Conservation (phyloP, 23 red algal species). For the Pyropia haitanensis region DNA sequence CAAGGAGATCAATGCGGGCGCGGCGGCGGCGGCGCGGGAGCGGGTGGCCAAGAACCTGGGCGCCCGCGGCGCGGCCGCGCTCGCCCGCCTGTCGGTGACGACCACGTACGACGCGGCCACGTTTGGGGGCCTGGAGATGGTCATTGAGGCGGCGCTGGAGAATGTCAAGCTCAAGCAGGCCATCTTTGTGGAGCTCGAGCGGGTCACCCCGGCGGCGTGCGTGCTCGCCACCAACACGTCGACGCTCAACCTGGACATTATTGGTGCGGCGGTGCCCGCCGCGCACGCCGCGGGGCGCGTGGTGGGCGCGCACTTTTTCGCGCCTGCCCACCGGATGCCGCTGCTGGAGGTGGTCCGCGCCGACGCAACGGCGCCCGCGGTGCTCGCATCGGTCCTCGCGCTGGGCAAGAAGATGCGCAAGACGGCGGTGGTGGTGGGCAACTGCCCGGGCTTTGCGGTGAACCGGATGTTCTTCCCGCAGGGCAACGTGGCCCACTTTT, state of each 20-base stretch:
- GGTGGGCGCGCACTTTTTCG: slow-evolving; percentile 95
- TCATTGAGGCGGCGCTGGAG: slow-evolving; percentile 94
- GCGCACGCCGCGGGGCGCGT: slow-evolving; percentile 72
- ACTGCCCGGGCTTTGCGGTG: slow-evolving; percentile 96
- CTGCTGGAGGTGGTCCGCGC: slow-evolving; percentile 88
- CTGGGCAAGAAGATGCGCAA: slow-evolving; percentile 87
- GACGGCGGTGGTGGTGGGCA: slow-evolving; percentile 89
- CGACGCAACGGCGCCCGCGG: slow-evolving; percentile 43
- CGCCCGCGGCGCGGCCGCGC: not conserved
- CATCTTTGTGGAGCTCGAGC: slow-evolving; percentile 68
- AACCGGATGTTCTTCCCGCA: slow-evolving; percentile 99
- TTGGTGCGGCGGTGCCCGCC: slow-evolving; percentile 57
- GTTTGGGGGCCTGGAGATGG: slow-evolving; percentile 73
- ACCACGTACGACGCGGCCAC: slow-evolving; percentile 21
- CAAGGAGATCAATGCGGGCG: slow-evolving; percentile 81
- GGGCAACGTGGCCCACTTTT: slow-evolving; percentile 71
- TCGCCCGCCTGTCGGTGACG: slow-evolving; percentile 30
- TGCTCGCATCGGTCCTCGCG: slow-evolving; percentile 61
- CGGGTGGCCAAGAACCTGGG: slow-evolving; percentile 79
- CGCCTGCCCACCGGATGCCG: slow-evolving; percentile 93
- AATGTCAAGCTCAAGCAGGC: slow-evolving; percentile 78
- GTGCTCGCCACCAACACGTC: slow-evolving; percentile 95
- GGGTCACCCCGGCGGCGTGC: slow-evolving; percentile 48
- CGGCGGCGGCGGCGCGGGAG: slow-evolving; percentile 34
- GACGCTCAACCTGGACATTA: slow-evolving; percentile 92